phyloP scores from a whole-genome alignment of 305 asterid species.

The Solanum hybrid region DNA sequence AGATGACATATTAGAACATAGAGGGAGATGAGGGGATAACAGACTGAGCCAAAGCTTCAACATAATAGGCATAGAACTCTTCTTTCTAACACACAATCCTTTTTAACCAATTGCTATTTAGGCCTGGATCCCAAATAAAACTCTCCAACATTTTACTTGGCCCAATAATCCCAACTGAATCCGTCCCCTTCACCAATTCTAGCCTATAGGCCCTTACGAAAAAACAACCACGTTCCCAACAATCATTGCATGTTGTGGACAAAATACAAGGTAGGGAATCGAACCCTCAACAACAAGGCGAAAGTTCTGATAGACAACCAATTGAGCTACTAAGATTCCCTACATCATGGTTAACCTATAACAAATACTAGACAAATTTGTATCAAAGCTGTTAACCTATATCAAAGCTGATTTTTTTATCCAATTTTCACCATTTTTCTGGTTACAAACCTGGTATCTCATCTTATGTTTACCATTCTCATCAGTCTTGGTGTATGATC shows the following conservation, averaged over 20 bases:
- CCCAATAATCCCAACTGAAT: neutral
- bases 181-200: neutral
- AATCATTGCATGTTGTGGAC: neutral
- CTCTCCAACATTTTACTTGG: neutral
- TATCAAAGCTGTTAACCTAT: neutral
- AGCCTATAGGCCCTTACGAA: neutral
- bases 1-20: neutral
- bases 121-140: neutral
- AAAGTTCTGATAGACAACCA: neutral
- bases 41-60: neutral
- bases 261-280: neutral
- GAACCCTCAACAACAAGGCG: neutral
- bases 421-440: neutral
- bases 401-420: neutral
- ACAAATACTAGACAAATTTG: neutral
- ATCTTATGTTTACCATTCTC: slow-evolving; percentile 17
- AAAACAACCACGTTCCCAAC: neutral
- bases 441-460: slow-evolving; percentile 29
- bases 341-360: neutral
- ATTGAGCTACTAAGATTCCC: neutral
- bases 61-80: neutral
- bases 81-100: neutral
- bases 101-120: neutral
- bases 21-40: neutral
- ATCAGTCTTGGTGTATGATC: slow-evolving; percentile 28